Percentiles rank a stretch among this genome's conserved stretches.
These are phyloP conservation scores for Erythrophleum fordii DNA, from an alignment of 306 rosid species.

Conservation along the genomic window DNA sequence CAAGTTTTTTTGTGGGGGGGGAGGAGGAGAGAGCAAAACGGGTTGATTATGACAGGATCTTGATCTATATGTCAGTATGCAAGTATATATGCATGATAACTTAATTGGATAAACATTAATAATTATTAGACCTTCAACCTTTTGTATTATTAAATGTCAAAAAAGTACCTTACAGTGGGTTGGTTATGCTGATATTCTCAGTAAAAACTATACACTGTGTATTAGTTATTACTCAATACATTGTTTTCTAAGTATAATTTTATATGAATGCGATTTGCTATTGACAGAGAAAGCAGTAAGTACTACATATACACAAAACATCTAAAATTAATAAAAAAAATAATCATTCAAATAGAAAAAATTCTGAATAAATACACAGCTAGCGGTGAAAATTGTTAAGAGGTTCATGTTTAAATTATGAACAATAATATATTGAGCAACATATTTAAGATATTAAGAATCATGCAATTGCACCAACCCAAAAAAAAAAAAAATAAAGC, in stretches of 20 bases:
- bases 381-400: not conserved
- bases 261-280: not conserved
- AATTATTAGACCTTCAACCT: not conserved
- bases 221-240: not conserved
- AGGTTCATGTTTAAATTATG: slow-evolving; percentile 9
- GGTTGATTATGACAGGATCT: not conserved
- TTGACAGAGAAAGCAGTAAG: not conserved
- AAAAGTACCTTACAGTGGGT: not conserved
- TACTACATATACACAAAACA: not conserved
- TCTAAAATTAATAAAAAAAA: not conserved
- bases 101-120: not conserved
- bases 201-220: not conserved
- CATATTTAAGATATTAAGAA: not conserved
- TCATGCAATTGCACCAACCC: slow-evolving; percentile 16
- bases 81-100: not conserved
- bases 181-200: slow-evolving; percentile 3
- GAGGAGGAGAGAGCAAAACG: not conserved
- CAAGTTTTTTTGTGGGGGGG: not conserved
- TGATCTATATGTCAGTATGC: slow-evolving; percentile 2
- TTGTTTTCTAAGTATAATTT: not conserved
- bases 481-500: not conserved
- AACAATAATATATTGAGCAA: slow-evolving; percentile 5
- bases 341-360: no score
- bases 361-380: not conserved
- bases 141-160: not conserved